Evolutionary conservation across 2,329 filamentous ascomycete genomes (phyloP), one percentile per base, ranked within the genome.

Genomic region (Dactylonectria macrodidyma): DNA sequence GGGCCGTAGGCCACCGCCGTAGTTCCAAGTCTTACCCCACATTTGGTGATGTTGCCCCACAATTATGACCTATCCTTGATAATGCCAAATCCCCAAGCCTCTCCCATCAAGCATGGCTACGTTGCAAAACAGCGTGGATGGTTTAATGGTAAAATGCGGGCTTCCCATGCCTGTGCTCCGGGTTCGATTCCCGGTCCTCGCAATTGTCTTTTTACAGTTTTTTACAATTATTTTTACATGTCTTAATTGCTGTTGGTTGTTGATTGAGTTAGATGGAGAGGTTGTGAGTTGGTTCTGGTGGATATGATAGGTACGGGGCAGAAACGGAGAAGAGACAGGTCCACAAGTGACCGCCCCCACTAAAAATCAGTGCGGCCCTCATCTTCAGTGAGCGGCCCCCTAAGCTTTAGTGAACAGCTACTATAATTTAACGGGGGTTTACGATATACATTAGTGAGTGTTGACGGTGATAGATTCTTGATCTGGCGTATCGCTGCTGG

Each of bases 61-160:
- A 24, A 1, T 50, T 19, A 7, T 19, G 11, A 7, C 14, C 8
- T 44, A 44, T 14, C 50, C 24, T 58, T 62, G 19, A 55, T 68
- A 60, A 8, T 24, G 26, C 26, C 44, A 36, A 30, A 59, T 22
- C 54, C 36, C 14, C 11, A n/a, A 7, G 5, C 24, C 34, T 38
- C 68, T 63, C 65, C 66, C 50, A 61, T 63, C 34, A 26, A 66
- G 65, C 62, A 67, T 62, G 60, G 65, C 61, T 19, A 47, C 19
- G 19, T 19, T 63, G 57, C 60, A 30, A 66, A 61, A 75, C 64
- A 68, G 76, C 79, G 75, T 70, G 67, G 71, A 71, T 81, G 77
- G 79, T 81, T 78, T 80, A 81, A 71, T 65, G 79, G 79, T 81
- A 81, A 79, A 78, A 81, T 81, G 67, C 78, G 72, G 77, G 79